phyloP scores from a whole-genome alignment of 441 rosid species.

The Pelargonium cotyledonis region DNA sequence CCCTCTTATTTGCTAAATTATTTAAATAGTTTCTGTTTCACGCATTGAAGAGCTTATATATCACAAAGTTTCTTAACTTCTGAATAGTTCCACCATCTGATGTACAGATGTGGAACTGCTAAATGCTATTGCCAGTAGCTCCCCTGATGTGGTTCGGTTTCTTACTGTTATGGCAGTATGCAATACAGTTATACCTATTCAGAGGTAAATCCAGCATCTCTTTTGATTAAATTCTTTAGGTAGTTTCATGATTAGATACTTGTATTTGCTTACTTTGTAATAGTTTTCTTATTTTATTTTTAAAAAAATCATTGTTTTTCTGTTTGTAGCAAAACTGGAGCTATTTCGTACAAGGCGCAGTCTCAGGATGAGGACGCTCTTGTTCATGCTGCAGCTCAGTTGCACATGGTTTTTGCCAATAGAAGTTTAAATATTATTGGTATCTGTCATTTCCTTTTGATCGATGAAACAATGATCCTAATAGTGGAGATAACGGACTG shows the following conservation, averaged over 20 bases:
- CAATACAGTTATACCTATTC: conserved; percentile 86
- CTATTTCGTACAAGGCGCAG: conserved; percentile 79
- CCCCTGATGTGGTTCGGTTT: conserved; percentile 77
- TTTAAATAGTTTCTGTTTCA: conserved; percentile 8
- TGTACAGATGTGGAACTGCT: conserved; percentile 60
- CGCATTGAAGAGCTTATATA: conserved; percentile 12
- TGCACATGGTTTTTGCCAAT: conserved; percentile 70
- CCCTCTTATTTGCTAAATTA: conserved; percentile 13
- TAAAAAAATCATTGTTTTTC: conserved; percentile 8
- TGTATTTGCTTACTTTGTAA: conserved; percentile 5
- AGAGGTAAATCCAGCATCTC: conserved; percentile 45
- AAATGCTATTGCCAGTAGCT: conserved; percentile 65
- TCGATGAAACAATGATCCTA: conserved; percentile 15
- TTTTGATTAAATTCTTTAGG: conserved; percentile 5
- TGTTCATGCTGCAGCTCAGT: conserved; percentile 84
- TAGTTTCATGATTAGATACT: conserved; percentile 11
- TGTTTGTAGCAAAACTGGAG: conserved; percentile 73
- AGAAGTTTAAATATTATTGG: conserved; percentile 77
- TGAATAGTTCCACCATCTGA: conserved; percentile 13
- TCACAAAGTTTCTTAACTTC: conserved; percentile 15
- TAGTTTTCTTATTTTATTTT: background rate
- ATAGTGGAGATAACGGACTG: conserved; percentile 14
- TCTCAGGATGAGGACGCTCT: conserved; percentile 99
- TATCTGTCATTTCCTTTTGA: conserved; percentile 34
- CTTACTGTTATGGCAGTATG: conserved; percentile 94